These are phyloP conservation scores for Laguncularia racemosa DNA, from an alignment of 345 rosid genomes.

Conservation along the genomic window DNA sequence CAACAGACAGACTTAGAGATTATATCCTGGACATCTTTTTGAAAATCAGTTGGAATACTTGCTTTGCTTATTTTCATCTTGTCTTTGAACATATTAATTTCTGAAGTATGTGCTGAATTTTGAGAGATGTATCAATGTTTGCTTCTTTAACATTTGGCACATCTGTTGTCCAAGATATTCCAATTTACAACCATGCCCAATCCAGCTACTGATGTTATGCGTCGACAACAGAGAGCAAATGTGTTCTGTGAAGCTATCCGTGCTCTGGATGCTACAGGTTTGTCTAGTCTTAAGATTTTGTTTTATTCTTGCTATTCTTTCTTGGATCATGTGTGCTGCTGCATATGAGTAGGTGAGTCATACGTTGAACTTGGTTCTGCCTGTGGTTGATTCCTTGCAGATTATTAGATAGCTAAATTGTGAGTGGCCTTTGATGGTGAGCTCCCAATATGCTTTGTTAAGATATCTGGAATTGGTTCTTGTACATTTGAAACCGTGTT, in stretches of 20 bases:
- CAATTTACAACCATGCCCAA: conserved; percentile 58
- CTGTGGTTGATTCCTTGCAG: no score
- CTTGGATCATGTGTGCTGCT: no score
- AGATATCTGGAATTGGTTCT: no score
- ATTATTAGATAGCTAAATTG: no score
- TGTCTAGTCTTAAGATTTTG: conserved; percentile 4
- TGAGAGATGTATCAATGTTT: conserved; percentile 6
- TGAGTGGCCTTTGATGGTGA: no score
- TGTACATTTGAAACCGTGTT: no score
- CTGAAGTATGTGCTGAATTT: not conserved
- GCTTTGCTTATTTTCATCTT: not conserved
- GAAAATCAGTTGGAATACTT: not conserved
- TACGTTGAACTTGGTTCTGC: no score
- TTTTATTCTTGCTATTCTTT: no score
- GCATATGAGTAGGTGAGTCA: no score
- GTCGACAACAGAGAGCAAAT: conserved; percentile 77
- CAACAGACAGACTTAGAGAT: conserved; percentile 85
- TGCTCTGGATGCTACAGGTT: conserved; percentile 96
- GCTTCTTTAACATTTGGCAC: conserved; percentile 43
- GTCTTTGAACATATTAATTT: not conserved
- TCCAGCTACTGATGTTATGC: conserved; percentile 55
- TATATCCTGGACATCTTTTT: conserved; percentile 49
- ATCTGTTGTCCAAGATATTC: conserved; percentile 84
- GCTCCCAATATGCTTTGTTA: no score
- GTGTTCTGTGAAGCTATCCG: conserved; percentile 92